Conservation (phyloP, 1,284 basidiomycete species). For the Apiotrichum siamense region DNA sequence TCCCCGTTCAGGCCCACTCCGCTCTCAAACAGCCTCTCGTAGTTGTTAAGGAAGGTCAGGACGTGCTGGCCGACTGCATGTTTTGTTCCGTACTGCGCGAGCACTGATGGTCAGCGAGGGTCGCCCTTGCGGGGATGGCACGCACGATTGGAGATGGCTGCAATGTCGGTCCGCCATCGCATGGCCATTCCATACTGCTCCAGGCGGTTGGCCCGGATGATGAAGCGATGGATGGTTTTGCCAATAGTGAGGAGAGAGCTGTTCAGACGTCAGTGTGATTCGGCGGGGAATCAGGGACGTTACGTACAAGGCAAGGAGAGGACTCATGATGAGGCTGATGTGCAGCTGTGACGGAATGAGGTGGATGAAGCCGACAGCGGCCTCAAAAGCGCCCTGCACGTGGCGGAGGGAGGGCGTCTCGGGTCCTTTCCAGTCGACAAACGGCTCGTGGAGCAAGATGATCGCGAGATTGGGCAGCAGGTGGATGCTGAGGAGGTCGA, state of each 20-base stretch:
- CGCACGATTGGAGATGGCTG: conserved; percentile 16
- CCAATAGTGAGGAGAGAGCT: conserved; percentile 35
- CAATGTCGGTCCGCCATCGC: conserved; percentile 29
- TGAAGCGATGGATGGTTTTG: conserved; percentile 28
- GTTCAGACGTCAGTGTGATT: too few species aligned
- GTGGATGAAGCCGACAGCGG: conserved; percentile 31
- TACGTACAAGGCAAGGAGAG: conserved; percentile 33
- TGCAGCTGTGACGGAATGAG: conserved; percentile 40
- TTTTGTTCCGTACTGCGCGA: conserved; percentile 12
- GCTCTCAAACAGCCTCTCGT: conserved; percentile 7
- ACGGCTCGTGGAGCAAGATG: conserved; percentile 33
- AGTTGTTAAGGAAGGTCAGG: conserved; percentile 3
- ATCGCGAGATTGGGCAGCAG: conserved; percentile 34
- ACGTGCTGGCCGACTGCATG: conserved; percentile 10
- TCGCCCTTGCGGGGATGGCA: conserved; percentile 7
- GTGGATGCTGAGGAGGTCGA: conserved; percentile 33
- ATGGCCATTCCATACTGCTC: conserved; percentile 24
- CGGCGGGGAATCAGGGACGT: too few species aligned
- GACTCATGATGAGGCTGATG: conserved; percentile 28
- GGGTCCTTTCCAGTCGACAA: conserved; percentile 24
- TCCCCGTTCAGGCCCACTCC: too few species aligned
- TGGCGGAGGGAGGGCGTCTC: conserved; percentile 13
- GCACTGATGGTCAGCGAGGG: neutral
- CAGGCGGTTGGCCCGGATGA: conserved; percentile 17
- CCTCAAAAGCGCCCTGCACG: conserved; percentile 29